A percentile compares a stretch with the other conserved stretches of the same genome.
Conservation (phyloP, 1,139 yeast species). For the Scheffersomyces segobiensis region DNA sequence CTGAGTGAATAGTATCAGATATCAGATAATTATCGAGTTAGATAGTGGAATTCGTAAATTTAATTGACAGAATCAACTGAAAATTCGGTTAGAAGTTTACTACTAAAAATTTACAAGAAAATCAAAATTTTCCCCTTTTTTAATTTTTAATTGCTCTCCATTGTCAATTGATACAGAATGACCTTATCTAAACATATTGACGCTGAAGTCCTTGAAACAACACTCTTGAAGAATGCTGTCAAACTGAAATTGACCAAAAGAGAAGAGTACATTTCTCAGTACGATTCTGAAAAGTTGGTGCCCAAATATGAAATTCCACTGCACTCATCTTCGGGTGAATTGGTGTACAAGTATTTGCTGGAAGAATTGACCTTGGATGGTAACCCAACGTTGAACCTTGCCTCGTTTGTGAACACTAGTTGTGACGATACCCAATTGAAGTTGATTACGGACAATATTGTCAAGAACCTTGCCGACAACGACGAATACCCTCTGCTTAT, state of each 20-base stretch:
- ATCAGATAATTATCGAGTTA: background rate
- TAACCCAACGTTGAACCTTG: constrained; percentile 77
- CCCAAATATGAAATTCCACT: constrained; percentile 61
- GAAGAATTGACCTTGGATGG: constrained; percentile 85
- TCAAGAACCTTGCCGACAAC: constrained; percentile 88
- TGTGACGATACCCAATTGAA: constrained; percentile 47
- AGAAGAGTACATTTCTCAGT: constrained; percentile 36
- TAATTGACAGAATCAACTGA: background rate
- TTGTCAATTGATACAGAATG: constrained; percentile 12
- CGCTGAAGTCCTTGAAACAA: constrained; percentile 21
- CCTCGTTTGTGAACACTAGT: constrained; percentile 84
- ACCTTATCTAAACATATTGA: constrained; percentile 29
- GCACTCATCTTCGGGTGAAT: constrained; percentile 50
- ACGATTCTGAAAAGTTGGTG: constrained; percentile 31
- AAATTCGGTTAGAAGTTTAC: background rate
- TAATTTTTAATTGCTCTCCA: background rate
- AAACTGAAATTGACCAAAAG: constrained; percentile 21
- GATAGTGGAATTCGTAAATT: background rate
- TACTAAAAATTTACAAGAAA: background rate
- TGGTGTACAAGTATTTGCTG: constrained; percentile 63
- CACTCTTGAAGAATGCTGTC: constrained; percentile 25
- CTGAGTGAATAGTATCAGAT: background rate
- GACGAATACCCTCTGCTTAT: constrained; percentile 90
- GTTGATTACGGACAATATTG: constrained; percentile 66
- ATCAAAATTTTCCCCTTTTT: background rate